Base-by-base conservation (phyloP, 495 filamentous ascomycete species). In the Podospora appendiculata region DNA sequence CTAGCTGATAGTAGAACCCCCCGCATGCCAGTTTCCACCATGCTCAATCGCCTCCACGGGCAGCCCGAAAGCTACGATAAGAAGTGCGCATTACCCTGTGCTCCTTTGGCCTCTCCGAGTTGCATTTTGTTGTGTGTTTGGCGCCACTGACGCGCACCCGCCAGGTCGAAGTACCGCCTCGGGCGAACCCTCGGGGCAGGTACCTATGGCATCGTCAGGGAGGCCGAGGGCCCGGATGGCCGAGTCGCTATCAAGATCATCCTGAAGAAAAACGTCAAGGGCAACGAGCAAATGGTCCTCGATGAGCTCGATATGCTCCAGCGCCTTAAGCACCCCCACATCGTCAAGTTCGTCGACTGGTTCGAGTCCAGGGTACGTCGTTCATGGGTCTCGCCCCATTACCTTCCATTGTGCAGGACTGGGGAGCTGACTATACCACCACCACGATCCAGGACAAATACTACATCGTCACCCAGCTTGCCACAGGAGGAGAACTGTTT, bases 221-320 rank as follows among this genome's bases (percentile, higher is more conserved):
- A 99, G 70, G 93, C 93, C 45, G 90, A 96, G 48, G 75, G 81
- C 47, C 79, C 84, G 18, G 81, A 78, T 12, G 87, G 89, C 56
- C 95, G 95, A 72, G 93, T 95, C 41, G 93, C 93, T 16, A 79
- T 99, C 66, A 99, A 99, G 78, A 97, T 99, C 66, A 99, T 99
- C 65, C 77, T 99, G 58, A 99, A 99, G 82, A 96, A 96, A 73
- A 96, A 95, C 73, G 93, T 99, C 62, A 89, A 89, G 54, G 94
- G 93, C 50, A 97, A 97, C 59, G 93, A 99, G 72, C 81, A 83
- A 64, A 99, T 99, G 93, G 93, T 99, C 32, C 90, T 94, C 64
- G 94, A 97, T 72, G 93, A 99, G 74, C 77, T 99, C 61, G 80
- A 89, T 51, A 86, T 99, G 80, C 76, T 99, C 58, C 89, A 95